Percentiles rank a stretch among this genome's conserved stretches.
phyloP scores from a whole-genome alignment of 768 basidiomycete species.

The Suillus placidus region DNA sequence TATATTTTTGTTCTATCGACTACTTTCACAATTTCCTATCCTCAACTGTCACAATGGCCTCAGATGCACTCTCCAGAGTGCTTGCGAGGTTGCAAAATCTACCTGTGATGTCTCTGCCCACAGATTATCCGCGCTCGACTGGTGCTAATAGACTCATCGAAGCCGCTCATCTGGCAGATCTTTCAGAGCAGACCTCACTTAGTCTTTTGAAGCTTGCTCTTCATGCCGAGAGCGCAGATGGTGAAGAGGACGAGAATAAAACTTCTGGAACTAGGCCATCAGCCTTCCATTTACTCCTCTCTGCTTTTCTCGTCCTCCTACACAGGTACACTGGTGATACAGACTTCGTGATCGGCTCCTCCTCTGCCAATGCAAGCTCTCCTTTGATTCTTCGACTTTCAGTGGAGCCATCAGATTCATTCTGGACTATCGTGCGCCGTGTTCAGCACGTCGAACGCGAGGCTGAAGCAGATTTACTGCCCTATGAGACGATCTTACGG shows the following conservation, averaged over 20 bases:
- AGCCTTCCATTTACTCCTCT: conserved; percentile 87
- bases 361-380: conserved; percentile 70
- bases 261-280: conserved; percentile 56
- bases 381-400: conserved; percentile 85
- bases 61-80: conserved; percentile 50
- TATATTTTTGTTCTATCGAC: not conserved
- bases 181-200: conserved; percentile 75
- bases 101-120: conserved; percentile 90
- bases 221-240: conserved; percentile 59
- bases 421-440: conserved; percentile 84
- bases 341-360: conserved; percentile 89
- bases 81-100: conserved; percentile 72
- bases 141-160: conserved; percentile 80
- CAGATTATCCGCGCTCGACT: conserved; percentile 89
- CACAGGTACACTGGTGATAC: conserved; percentile 97
- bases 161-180: conserved; percentile 70
- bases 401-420: conserved; percentile 83
- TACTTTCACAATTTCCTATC: not conserved
- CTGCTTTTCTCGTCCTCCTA: conserved; percentile 89
- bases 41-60: conserved; percentile 27
- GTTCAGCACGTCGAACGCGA: conserved; percentile 84
- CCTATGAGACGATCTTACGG: conserved; percentile 75
- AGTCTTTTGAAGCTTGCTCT: conserved; percentile 82
- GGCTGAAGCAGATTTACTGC: conserved; percentile 78
- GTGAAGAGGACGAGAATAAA: conserved; percentile 51